phyloP scores from a whole-genome alignment of 2,329 filamentous ascomycete species.

The Dactylellina cionopaga region DNA sequence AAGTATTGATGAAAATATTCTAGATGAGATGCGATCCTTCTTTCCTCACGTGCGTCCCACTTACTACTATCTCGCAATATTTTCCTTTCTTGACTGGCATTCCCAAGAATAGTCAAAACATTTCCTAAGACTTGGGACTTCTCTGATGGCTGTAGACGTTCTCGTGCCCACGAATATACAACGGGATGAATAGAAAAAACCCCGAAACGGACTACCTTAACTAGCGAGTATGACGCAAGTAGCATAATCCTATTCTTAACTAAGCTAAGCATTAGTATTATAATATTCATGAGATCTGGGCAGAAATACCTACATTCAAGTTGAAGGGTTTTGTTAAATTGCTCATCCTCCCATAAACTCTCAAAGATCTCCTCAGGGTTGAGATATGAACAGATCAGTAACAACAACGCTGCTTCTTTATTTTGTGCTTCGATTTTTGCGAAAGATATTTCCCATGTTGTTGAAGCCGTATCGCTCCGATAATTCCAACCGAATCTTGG shows the following conservation, averaged over 20 bases:
- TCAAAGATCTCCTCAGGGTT: too few species aligned
- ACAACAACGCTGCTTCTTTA: constrained; percentile 35
- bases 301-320: constrained; percentile 11
- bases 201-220: neutral
- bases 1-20: neutral
- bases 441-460: constrained; percentile 49
- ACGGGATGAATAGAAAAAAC: constrained; percentile 41
- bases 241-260: constrained; percentile 11
- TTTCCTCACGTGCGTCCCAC: neutral
- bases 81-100: neutral
- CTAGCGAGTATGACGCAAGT: constrained; percentile 15
- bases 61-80: too few species aligned
- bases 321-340: constrained; percentile 39
- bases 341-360: too few species aligned
- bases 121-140: neutral
- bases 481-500: constrained; percentile 37
- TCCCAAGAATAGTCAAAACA: neutral
- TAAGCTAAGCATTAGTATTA: constrained; percentile 5
- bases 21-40: neutral
- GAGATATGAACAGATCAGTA: too few species aligned
- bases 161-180: too few species aligned
- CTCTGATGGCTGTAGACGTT: neutral
- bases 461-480: constrained; percentile 32
- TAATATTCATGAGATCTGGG: neutral
- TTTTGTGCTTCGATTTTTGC: constrained; percentile 42